Evolutionary conservation across 2,329 filamentous ascomycete species (phyloP).

Genomic region (Scedosporium dehoogii): DNA sequence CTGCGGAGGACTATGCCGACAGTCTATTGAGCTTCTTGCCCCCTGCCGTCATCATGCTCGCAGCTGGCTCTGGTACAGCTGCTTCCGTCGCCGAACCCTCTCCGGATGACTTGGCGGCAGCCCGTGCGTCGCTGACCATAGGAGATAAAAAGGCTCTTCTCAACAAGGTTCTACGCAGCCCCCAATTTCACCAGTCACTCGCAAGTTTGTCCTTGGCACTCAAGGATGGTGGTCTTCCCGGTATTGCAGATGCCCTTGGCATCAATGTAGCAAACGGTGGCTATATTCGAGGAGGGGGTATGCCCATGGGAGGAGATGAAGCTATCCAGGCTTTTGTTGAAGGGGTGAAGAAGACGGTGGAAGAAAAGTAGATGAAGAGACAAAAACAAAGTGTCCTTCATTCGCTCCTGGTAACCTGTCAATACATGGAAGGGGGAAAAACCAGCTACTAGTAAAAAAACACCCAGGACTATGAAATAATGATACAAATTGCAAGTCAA

Average conservation of each 20-base stretch:
- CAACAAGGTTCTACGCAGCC: constrained; percentile 73
- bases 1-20: constrained; percentile 59
- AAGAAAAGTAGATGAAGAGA: constrained; percentile 14
- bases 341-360: constrained; percentile 70
- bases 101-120: constrained; percentile 58
- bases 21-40: constrained; percentile 70
- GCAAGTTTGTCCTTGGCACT: constrained; percentile 79
- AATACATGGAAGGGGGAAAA: too few species aligned
- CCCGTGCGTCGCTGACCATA: constrained; percentile 61
- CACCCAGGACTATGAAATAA: too few species aligned
- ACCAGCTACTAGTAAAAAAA: too few species aligned
- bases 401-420: too few species aligned
- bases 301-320: constrained; percentile 79
- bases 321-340: constrained; percentile 87
- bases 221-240: constrained; percentile 81
- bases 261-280: constrained; percentile 79
- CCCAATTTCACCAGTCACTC: constrained; percentile 83
- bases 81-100: constrained; percentile 56
- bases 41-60: constrained; percentile 64
- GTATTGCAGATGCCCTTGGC: constrained; percentile 74
- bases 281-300: constrained; percentile 62
- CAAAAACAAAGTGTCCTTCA: too few species aligned
- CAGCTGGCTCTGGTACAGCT: constrained; percentile 48
- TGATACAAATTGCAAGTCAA: too few species aligned
- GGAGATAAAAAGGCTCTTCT: constrained; percentile 73